phyloP scores from a whole-genome alignment of 2,329 filamentous ascomycete species.

The Fusarium zealandicum region DNA sequence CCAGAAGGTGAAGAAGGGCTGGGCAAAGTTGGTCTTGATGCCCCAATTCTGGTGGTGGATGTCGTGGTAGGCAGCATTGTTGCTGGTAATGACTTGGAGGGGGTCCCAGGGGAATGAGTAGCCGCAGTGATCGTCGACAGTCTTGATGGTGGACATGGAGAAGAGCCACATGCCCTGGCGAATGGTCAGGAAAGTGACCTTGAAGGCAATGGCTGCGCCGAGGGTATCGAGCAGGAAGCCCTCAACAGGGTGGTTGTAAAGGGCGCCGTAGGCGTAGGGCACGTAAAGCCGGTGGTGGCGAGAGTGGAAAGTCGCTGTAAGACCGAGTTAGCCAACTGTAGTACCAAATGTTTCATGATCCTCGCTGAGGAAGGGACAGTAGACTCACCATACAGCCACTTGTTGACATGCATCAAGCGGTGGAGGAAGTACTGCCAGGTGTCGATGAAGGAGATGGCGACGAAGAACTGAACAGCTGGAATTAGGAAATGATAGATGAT shows the following conservation, averaged over 20 bases:
- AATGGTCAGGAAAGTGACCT: conserved; percentile 80
- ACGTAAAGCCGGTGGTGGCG: conserved; percentile 97
- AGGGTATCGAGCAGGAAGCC: conserved; percentile 92
- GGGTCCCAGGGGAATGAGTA: conserved; percentile 97
- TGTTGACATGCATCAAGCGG: conserved; percentile 96
- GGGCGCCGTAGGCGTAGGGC: conserved; percentile 93
- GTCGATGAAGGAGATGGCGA: conserved; percentile 81
- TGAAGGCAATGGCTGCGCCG: conserved; percentile 84
- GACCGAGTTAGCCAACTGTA: conserved; percentile 12
- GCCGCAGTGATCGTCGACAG: conserved; percentile 96
- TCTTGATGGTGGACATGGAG: conserved; percentile 88
- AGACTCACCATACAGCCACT: conserved; percentile 89
- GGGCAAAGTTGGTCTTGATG: conserved; percentile 93
- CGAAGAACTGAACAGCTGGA: conserved; percentile 77
- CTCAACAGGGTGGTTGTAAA: conserved; percentile 96
- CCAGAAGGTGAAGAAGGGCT: conserved; percentile 97
- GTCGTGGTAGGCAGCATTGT: conserved; percentile 96
- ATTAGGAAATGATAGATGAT: conserved; percentile 80
- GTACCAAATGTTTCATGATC: neutral
- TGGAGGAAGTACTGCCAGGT: conserved; percentile 99
- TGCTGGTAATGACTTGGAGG: conserved; percentile 87
- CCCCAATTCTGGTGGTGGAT: conserved; percentile 99
- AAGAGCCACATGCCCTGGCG: conserved; percentile 92
- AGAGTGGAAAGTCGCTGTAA: conserved; percentile 83
- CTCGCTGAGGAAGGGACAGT: neutral